Base-by-base conservation (phyloP, 192 early-diverging fungal species). In the Rhizophagus clarus region DNA sequence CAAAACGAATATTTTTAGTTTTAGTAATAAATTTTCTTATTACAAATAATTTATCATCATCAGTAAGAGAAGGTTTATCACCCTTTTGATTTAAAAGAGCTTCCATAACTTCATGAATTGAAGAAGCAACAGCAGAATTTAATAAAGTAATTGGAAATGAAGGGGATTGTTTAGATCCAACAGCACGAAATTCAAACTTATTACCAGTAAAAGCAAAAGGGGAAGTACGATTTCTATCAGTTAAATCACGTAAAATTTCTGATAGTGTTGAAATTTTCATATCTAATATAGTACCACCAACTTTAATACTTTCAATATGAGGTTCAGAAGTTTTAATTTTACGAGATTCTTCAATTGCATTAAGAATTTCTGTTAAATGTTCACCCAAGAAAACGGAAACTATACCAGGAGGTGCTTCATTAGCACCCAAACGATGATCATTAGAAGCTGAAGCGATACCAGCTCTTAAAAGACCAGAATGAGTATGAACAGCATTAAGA, bases 141-240 rank as follows among this genome's bases (percentile, higher is more conserved):
- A 98, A 87, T 77, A 99, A 85, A 0, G 96, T 94, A 66, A 96
- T 92, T 20, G 98, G 97, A 93, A 98, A 98, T 49, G 98, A 95
- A 34, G 96, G 95, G 26, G 96, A 97, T 88, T 97, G 96, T 89
- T 97, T 97, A 80, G 98, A 97, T 61, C 98, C 98, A 34, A 98
- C 97, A 61, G 98, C 96, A 87, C 96, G 95, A 96, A 98, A 99
- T 91, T 99, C 98, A 81, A 99, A 99, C 91, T 99, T 99, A 94
- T 99, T 99, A 60, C 98, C 98, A 77, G 98, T 99, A 85, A 99
- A 99, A 72, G 98, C 98, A 77, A 99, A 98, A 51, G 98, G 97
- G 72, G 96, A 98, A 40, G 98, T 99, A 83, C 97, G 95, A 93
- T 99, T 99, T 88, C 98, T 96, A 88, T 99, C 98, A 24, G 98